Conservation (phyloP, 1,139 yeast genomes). For the Pichia sp. region DNA sequence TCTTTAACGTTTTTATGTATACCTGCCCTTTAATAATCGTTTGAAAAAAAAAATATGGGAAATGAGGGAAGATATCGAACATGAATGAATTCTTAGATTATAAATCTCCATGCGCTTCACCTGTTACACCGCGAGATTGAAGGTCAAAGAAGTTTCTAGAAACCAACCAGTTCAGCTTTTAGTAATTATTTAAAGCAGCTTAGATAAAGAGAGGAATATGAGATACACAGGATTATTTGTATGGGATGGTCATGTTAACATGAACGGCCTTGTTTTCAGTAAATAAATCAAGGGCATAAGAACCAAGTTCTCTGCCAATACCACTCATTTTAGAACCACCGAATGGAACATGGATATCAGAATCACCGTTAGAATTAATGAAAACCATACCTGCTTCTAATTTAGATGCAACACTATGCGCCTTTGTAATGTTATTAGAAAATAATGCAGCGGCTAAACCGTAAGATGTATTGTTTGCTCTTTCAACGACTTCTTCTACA, state of each 20-base stretch:
- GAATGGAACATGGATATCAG: constrained; percentile 71
- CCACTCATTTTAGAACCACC: constrained; percentile 81
- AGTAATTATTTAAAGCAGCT: neutral
- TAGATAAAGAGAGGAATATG: neutral
- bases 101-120: no score
- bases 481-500: constrained; percentile 53
- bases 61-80: no score
- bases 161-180: neutral
- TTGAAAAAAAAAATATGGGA: no score
- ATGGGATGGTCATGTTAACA: constrained; percentile 44
- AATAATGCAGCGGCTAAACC: constrained; percentile 75
- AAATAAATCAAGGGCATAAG: constrained; percentile 68
- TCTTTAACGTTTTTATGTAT: no score
- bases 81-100: no score
- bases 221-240: constrained; percentile 9
- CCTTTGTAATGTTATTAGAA: constrained; percentile 52
- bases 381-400: constrained; percentile 81
- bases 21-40: no score
- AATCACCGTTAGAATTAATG: constrained; percentile 80
- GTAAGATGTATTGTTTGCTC: constrained; percentile 59
- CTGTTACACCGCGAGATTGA: no score
- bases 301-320: constrained; percentile 81
- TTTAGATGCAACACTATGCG: constrained; percentile 55
- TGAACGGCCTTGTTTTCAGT: constrained; percentile 79
- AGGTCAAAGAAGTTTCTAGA: constrained; percentile 5